Conservation (phyloP, 306 rosid species). For the Sphenostylis stenocarpa region DNA sequence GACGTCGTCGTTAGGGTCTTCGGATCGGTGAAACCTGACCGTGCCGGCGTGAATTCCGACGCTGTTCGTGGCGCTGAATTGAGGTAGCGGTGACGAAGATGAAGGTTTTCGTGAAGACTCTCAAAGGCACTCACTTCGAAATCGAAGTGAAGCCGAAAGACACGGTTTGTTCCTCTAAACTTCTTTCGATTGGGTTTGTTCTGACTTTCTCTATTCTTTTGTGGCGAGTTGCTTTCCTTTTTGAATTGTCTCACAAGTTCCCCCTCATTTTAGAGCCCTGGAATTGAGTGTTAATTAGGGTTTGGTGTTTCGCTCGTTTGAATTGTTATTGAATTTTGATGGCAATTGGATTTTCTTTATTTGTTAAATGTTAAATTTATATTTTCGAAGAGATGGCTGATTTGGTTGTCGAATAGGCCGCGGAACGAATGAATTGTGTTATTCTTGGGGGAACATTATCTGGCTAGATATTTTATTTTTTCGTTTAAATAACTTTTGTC, state of each 20-base stretch:
- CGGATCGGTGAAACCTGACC: conserved; percentile 40
- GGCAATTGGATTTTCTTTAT: not conserved
- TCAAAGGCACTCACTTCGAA: conserved; percentile 88
- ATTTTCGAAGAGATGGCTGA: not conserved
- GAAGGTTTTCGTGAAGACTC: conserved; percentile 91
- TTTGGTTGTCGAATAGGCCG: conserved; percentile 1
- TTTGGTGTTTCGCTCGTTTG: conserved; percentile 12
- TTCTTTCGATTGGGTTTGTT: not conserved
- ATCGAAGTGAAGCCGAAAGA: conserved; percentile 75
- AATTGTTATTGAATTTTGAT: conserved; percentile 32
- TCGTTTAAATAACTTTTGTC: not conserved
- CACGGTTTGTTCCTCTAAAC: conserved; percentile 46
- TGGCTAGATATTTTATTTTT: not conserved
- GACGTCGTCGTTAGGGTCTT: conserved; percentile 36
- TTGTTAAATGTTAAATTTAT: not conserved
- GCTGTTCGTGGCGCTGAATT: conserved; percentile 34
- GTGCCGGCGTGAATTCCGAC: conserved; percentile 36
- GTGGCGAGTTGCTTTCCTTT: not conserved
- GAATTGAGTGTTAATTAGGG: conserved; percentile 48
- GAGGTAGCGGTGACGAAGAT: conserved; percentile 39
- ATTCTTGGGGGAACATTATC: conserved; percentile 7
- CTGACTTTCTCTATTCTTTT: not conserved
- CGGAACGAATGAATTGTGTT: conserved; percentile 1
- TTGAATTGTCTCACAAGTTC: conserved; percentile 12
- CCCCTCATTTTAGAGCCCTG: not conserved